Evolutionary conservation across 495 filamentous ascomycete species (phyloP).

Genomic region (Trichoderma virens): DNA sequence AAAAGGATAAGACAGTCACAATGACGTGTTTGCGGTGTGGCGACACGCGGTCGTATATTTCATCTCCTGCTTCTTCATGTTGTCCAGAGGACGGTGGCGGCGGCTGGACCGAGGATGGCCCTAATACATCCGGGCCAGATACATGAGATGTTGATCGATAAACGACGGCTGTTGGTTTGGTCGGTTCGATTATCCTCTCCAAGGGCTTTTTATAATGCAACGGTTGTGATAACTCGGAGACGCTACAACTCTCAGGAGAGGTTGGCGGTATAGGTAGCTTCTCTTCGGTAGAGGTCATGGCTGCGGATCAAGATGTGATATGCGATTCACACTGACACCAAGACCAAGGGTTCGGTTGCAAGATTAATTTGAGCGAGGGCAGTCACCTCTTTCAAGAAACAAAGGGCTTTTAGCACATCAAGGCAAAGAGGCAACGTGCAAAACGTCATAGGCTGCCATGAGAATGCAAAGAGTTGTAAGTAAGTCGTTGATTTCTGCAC

Average conservation of each 20-base stretch:
- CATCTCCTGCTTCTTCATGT: constrained; percentile 30
- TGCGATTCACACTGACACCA: background rate
- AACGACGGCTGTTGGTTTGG: background rate
- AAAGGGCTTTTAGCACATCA: background rate
- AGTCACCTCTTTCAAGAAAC: background rate
- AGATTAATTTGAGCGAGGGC: background rate
- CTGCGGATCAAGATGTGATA: background rate
- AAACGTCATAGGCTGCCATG: background rate
- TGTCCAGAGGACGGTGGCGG: background rate
- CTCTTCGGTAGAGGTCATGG: background rate
- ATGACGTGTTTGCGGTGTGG: constrained; percentile 50
- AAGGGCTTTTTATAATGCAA: background rate
- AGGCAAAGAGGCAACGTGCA: background rate
- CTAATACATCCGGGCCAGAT: constrained; percentile 7
- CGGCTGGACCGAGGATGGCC: background rate
- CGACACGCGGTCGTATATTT: constrained; percentile 47
- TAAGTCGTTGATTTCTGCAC: background rate
- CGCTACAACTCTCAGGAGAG: background rate
- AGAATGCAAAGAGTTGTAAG: background rate
- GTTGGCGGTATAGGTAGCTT: background rate
- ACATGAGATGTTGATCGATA: constrained; percentile 7
- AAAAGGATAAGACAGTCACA: constrained; percentile 55
- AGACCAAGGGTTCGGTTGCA: background rate
- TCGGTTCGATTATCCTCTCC: background rate
- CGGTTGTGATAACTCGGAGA: background rate